Base-by-base conservation (phyloP, 2,329 filamentous ascomycete genomes). In the Cladosporium sp. region DNA sequence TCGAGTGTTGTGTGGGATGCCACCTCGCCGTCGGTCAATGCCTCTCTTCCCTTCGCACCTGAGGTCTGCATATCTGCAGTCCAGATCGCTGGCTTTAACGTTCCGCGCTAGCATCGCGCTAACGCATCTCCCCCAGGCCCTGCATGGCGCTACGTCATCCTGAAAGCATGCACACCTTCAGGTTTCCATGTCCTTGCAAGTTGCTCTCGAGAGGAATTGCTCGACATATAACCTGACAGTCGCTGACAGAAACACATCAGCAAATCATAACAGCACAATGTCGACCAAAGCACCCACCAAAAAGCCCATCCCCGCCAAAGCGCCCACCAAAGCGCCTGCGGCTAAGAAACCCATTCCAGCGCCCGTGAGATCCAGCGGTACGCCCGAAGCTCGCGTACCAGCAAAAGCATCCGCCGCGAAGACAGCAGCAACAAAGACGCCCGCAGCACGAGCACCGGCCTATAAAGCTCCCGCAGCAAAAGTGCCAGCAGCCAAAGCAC, bases 401-500 rank as follows among this genome's bases (percentile, higher is more conserved):
- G 25, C 40, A 15, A 63, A 53, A 22, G 51, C 58, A 13, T 25
- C 49, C n/a, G 24, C n/a, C 24, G 44, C 44, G 6, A 15, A 25
- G 10, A 50, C 56, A 2, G 32, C 53, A 54, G 48, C 49, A 24
- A 39, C 58, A 19, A 59, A 45, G 40, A 42, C 60, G 3, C 58
- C 63, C 4, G 40, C 58, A 28, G 50, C 58, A 8, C 62, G 58
- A 44, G 59, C 59, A 25, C 59, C 62, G 25, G 39, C 58, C 37
- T 39, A 40, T 20, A 63, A 53, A 19, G 47, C 60, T 19, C 25
- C 44, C n/a, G 22, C 22, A 28, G 42, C 42, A 17, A 28, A 25
- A 48, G 36, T 15, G 8, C 37, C 39, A 36, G 44, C 56, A 22
- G 48, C 55, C 17, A 37, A 48, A 37, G 39, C 39, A 19, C 55